phyloP scores from a whole-genome alignment of 768 basidiomycete species.

The Xanthoconium purpureum region DNA sequence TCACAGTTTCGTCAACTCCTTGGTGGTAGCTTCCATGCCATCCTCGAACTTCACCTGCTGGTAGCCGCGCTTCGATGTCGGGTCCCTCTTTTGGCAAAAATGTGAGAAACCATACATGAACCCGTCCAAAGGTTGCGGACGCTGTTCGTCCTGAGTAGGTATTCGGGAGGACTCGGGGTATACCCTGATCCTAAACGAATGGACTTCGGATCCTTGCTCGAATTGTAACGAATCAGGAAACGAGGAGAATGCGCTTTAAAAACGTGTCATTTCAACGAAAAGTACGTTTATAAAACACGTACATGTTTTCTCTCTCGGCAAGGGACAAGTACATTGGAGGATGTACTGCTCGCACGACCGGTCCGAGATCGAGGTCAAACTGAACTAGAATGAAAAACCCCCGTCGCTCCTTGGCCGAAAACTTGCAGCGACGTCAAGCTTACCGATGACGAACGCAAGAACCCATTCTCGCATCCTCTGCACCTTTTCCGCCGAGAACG shows the following conservation, averaged over 20 bases:
- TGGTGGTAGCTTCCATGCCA: neutral
- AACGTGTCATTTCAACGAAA: conserved; percentile 5
- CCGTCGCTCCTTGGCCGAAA: neutral
- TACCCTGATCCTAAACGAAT: conserved; percentile 83
- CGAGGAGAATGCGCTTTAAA: conserved; percentile 77
- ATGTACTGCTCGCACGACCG: conserved; percentile 67
- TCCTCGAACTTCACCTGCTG: conserved; percentile 52
- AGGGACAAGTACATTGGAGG: conserved; percentile 64
- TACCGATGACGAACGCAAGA: conserved; percentile 63
- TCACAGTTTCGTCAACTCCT: conserved; percentile 1
- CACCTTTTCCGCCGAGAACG: conserved; percentile 47
- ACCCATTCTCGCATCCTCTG: conserved; percentile 63
- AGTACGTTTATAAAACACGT: neutral
- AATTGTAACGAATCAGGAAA: conserved; percentile 89
- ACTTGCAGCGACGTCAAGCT: conserved; percentile 12
- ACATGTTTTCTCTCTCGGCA: conserved; percentile 83
- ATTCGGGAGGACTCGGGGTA: conserved; percentile 27
- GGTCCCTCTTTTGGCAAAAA: conserved; percentile 69
- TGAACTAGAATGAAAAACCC: conserved; percentile 50
- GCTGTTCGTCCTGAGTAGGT: conserved; percentile 23
- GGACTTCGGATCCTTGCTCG: conserved; percentile 76
- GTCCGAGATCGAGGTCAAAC: conserved; percentile 87
- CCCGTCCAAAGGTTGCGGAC: conserved; percentile 50
- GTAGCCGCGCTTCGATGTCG: conserved; percentile 71
- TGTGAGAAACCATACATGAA: conserved; percentile 77